phyloP scores from a whole-genome alignment of 192 early-diverging fungal genomes.

The Dimargaris verticillata region DNA sequence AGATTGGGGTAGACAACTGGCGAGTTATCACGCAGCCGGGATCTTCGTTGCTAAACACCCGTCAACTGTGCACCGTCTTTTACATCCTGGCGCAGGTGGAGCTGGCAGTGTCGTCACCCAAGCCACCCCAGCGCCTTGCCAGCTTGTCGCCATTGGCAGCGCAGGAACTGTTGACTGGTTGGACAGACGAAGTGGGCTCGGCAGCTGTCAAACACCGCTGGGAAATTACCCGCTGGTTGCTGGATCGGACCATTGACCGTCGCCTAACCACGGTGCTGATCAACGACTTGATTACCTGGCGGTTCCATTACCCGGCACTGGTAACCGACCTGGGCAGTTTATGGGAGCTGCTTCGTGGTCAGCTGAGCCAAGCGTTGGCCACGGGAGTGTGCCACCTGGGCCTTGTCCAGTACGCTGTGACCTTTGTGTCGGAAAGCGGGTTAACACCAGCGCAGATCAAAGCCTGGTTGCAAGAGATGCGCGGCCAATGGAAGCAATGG shows the following conservation, averaged over 20 bases:
- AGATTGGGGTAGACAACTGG: conserved; percentile 51
- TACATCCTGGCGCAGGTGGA: conserved; percentile 3
- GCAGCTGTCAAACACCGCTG: neutral
- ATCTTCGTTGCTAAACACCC: conserved; percentile 49
- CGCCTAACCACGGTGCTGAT: neutral
- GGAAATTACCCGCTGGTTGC: conserved; percentile 8
- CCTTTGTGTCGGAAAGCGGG: neutral
- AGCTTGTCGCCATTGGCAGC: no score
- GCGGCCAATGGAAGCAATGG: conserved; percentile 7
- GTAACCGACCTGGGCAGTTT: neutral
- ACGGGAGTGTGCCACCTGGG: neutral
- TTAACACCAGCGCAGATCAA: no score
- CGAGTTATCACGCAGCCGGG: conserved; percentile 61
- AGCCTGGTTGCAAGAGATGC: neutral
- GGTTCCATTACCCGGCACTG: no score
- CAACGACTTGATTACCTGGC: conserved; percentile 1
- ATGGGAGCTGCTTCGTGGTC: neutral
- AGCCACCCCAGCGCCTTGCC: neutral
- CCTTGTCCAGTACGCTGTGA: neutral
- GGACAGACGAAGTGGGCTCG: neutral
- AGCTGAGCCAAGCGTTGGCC: neutral
- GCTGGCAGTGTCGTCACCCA: neutral
- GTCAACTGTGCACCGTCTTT: conserved; percentile 34
- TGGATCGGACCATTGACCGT: neutral
- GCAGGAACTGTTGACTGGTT: no score